Conservation (phyloP, 441 rosid species). For the Corymbia calophylla region DNA sequence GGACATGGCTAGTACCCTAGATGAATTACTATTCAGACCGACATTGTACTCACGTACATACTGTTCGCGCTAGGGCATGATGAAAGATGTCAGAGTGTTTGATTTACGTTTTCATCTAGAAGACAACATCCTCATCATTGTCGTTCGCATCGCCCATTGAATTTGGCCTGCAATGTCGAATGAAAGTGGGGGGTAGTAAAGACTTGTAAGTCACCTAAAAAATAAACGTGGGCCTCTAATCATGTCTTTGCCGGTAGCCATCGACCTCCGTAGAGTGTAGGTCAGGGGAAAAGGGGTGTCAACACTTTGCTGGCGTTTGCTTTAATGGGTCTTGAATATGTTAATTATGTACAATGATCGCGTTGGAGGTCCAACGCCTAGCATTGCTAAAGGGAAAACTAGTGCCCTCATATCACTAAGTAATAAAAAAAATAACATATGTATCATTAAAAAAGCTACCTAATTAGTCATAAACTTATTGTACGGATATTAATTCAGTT, state of each 20-base stretch:
- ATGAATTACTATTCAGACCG: not conserved
- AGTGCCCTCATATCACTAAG: not conserved
- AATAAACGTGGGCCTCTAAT: not conserved
- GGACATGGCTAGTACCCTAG: not conserved
- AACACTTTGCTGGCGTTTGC: not conserved
- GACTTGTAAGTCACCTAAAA: not conserved
- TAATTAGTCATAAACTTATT: not conserved
- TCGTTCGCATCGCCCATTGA: not conserved
- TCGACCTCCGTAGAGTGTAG: not conserved
- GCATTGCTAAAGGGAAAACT: not conserved
- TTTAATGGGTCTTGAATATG: not conserved
- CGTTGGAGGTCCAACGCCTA: not conserved
- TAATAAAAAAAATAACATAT: not conserved
- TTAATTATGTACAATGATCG: not conserved
- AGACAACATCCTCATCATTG: not conserved
- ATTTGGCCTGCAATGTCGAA: not conserved
- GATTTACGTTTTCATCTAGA: not conserved
- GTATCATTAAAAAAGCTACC: not conserved
- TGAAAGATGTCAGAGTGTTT: not conserved
- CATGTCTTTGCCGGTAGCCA: not conserved
- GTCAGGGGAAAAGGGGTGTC: not conserved
- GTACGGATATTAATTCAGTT: fast-evolving
- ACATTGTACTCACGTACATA: not conserved
- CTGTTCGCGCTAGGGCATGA: not conserved
- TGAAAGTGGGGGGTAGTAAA: not conserved